A percentile compares a stretch with the other conserved stretches of the same genome.
Conservation (phyloP, 108 stramenopile species). For the Fragilaria crotonensis region DNA sequence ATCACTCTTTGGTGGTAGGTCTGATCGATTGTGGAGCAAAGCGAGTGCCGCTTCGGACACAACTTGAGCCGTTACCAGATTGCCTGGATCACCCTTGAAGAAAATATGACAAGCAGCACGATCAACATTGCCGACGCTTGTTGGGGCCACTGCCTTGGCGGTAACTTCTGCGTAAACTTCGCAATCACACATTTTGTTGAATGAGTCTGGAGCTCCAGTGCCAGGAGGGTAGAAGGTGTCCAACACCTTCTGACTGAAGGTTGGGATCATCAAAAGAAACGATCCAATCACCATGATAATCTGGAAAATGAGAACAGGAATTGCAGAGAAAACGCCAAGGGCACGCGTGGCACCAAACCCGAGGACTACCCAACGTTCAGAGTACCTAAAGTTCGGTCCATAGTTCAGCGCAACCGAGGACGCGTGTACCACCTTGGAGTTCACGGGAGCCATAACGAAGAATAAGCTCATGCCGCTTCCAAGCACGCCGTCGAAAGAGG, state of each 20-base stretch:
- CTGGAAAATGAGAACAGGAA: slow-evolving; percentile 16
- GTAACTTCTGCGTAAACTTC: slow-evolving; percentile 30
- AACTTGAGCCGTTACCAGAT: slow-evolving; percentile 36
- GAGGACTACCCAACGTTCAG: slow-evolving; percentile 29
- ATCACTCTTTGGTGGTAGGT: slow-evolving; percentile 20
- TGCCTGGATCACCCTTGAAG: slow-evolving; percentile 39
- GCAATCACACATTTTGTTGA: slow-evolving; percentile 9
- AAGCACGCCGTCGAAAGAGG: slow-evolving; percentile 16
- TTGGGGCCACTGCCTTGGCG: neutral
- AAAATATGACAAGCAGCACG: slow-evolving; percentile 19
- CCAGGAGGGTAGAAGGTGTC: slow-evolving; percentile 24
- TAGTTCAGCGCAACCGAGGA: slow-evolving; percentile 31
- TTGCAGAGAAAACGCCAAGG: slow-evolving; percentile 12
- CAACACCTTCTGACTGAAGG: slow-evolving; percentile 13
- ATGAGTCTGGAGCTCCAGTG: slow-evolving; percentile 23
- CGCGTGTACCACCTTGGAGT: slow-evolving; percentile 30
- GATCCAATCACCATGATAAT: slow-evolving; percentile 3
- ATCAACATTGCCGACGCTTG: slow-evolving; percentile 5
- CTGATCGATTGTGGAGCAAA: slow-evolving; percentile 16
- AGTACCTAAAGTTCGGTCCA: slow-evolving; percentile 20
- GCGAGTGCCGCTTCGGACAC: slow-evolving; percentile 30
- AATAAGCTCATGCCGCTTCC: slow-evolving; percentile 16
- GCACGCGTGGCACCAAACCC: slow-evolving; percentile 14
- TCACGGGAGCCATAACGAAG: slow-evolving; percentile 35
- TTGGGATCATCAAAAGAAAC: slow-evolving; percentile 13